These are phyloP conservation scores for Xylaria scruposa DNA, from an alignment of 495 filamentous ascomycete species.

Conservation along the genomic window DNA sequence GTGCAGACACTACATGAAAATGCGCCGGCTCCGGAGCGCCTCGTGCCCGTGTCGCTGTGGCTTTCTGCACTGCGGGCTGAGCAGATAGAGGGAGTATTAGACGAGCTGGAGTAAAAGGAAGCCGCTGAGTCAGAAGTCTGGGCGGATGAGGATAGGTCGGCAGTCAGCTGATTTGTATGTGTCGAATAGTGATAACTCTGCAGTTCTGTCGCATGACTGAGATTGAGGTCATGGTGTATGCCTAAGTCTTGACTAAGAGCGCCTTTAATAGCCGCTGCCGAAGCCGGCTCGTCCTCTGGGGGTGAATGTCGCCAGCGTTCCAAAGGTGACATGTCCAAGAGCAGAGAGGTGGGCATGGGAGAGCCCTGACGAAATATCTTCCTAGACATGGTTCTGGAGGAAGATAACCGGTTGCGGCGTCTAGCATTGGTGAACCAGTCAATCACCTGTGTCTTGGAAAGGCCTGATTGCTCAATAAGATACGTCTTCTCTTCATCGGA, in stretches of 20 bases:
- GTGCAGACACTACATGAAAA: constrained; percentile 30
- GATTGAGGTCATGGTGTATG: not conserved
- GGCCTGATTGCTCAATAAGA: constrained; percentile 29
- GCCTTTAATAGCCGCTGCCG: constrained; percentile 21
- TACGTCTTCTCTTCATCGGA: constrained; percentile 22
- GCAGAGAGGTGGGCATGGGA: constrained; percentile 28
- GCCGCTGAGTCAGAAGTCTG: constrained; percentile 26
- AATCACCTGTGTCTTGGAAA: constrained; percentile 27
- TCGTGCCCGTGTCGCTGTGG: not conserved
- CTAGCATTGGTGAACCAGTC: constrained; percentile 34
- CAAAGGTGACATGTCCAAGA: constrained; percentile 31
- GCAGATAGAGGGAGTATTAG: constrained; percentile 10
- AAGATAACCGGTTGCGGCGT: constrained; percentile 22
- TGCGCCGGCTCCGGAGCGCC: not conserved
- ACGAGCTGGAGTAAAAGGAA: constrained; percentile 20
- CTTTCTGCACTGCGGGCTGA: constrained; percentile 2
- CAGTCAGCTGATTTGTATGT: not conserved
- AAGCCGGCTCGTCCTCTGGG: constrained; percentile 29
- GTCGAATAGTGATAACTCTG: not conserved
- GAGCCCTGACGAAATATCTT: constrained; percentile 28
- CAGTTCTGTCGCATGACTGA: not conserved
- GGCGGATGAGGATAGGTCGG: not conserved
- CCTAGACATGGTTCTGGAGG: constrained; percentile 9
- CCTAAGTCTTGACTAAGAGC: constrained; percentile 9
- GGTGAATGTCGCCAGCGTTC: constrained; percentile 34